A percentile compares a stretch with the other conserved stretches of the same genome.
These are phyloP conservation scores for Phytophthora kernoviae DNA, from an alignment of 352 stramenopile genomes.

Conservation along the genomic window DNA sequence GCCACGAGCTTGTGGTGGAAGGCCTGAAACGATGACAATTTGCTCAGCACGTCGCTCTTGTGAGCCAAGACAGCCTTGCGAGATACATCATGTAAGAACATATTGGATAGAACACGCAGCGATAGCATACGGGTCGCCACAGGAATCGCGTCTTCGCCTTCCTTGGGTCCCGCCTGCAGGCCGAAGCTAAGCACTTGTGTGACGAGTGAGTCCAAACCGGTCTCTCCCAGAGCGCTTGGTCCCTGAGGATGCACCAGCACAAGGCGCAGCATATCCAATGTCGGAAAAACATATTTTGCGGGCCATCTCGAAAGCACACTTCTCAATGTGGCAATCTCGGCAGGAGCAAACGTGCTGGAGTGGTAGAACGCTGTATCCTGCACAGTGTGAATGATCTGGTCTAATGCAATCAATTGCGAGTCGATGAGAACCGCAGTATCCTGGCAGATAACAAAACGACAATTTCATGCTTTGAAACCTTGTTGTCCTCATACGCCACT, in stretches of 20 bases:
- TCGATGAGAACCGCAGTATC: constrained; percentile 35
- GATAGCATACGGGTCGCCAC: constrained; percentile 76
- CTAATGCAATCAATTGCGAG: constrained; percentile 61
- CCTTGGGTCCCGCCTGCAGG: constrained; percentile 23
- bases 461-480: background rate
- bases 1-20: constrained; percentile 71
- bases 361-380: constrained; percentile 92
- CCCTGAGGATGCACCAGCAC: constrained; percentile 90
- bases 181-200: constrained; percentile 46
- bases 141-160: constrained; percentile 44
- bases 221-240: constrained; percentile 37
- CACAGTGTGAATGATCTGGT: constrained; percentile 64
- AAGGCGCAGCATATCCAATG: constrained; percentile 92
- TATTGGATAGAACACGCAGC: constrained; percentile 77
- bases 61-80: constrained; percentile 52
- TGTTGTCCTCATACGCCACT: background rate
- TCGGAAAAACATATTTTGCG: constrained; percentile 84
- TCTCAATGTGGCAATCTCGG: constrained; percentile 65
- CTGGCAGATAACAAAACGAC: constrained; percentile 6
- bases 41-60: constrained; percentile 59
- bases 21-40: constrained; percentile 48
- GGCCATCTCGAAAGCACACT: constrained; percentile 77
- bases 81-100: constrained; percentile 62
- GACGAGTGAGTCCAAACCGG: constrained; percentile 39
- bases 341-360: constrained; percentile 78